phyloP scores from a whole-genome alignment of 2,329 filamentous ascomycete genomes.

The Paraphaeosphaeria minitans region DNA sequence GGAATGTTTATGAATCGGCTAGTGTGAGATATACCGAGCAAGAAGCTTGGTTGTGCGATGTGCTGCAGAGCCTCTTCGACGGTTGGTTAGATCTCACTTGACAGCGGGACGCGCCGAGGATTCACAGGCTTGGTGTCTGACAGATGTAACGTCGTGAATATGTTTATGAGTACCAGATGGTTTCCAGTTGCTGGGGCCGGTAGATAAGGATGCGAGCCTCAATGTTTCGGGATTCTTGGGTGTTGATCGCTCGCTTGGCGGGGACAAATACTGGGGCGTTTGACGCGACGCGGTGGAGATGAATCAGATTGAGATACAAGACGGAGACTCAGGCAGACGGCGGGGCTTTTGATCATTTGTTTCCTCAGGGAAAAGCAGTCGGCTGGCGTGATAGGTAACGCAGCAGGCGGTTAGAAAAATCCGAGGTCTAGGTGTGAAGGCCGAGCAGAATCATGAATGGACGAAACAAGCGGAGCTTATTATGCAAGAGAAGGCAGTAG shows the following conservation, averaged over 20 bases:
- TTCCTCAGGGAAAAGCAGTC: constrained; percentile 4
- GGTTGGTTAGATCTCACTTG: constrained; percentile 34
- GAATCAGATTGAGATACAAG: constrained; percentile 19
- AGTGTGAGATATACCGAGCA: constrained; percentile 26
- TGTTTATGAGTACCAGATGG: constrained; percentile 23
- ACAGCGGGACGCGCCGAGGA: constrained; percentile 23
- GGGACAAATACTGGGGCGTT: constrained; percentile 27
- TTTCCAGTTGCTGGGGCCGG: constrained; percentile 30
- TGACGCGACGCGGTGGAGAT: constrained; percentile 39
- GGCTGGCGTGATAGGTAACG: constrained; percentile 5
- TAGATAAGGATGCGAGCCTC: constrained; percentile 26
- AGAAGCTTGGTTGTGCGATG: constrained; percentile 29
- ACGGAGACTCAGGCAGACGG: constrained; percentile 10
- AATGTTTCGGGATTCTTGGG: constrained; percentile 31
- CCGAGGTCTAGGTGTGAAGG: constrained; percentile 5
- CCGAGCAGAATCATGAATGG: constrained; percentile 6
- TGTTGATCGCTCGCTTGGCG: constrained; percentile 28
- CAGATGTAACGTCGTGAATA: constrained; percentile 22
- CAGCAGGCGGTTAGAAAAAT: not conserved
- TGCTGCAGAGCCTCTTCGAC: constrained; percentile 17
- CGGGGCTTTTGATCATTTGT: not conserved
- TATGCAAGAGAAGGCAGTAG: constrained; percentile 2
- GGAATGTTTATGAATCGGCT: constrained; percentile 30
- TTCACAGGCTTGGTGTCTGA: constrained; percentile 26
- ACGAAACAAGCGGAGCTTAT: constrained; percentile 4